These are phyloP conservation scores for Pythium rhizo-oryzae DNA, from an alignment of 352 stramenopile genomes.

Conservation along the genomic window DNA sequence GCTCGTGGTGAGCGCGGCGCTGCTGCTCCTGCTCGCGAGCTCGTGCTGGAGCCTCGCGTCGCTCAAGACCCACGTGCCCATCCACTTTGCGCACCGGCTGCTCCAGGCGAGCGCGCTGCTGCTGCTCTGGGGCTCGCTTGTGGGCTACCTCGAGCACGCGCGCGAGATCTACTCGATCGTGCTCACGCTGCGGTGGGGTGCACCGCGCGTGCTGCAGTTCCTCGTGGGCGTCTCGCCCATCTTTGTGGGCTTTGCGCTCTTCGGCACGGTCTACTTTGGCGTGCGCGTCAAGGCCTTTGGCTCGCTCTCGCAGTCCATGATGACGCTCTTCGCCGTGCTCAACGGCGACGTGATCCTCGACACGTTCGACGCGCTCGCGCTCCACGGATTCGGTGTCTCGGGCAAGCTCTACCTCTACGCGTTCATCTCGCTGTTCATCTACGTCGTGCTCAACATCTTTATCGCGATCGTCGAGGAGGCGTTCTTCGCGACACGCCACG, in stretches of 20 bases:
- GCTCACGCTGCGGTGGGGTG: conserved; percentile 80
- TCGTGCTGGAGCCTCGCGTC: conserved; percentile 75
- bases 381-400: conserved; percentile 62
- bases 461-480: conserved; percentile 92
- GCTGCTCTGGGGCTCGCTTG: conserved; percentile 81
- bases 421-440: conserved; percentile 93
- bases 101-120: conserved; percentile 70
- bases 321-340: conserved; percentile 89
- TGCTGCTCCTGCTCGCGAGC: conserved; percentile 59
- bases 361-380: conserved; percentile 85
- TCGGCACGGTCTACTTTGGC: conserved; percentile 91
- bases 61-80: conserved; percentile 71
- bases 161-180: conserved; percentile 89
- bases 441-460: conserved; percentile 93
- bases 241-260: conserved; percentile 88
- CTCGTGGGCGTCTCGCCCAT: conserved; percentile 88
- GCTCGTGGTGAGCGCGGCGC: conserved; percentile 51
- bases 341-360: conserved; percentile 93
- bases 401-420: conserved; percentile 87
- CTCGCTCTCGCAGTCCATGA: conserved; percentile 61
- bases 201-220: conserved; percentile 89
- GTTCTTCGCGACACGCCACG: conserved; percentile 88
- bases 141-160: conserved; percentile 90
- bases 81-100: conserved; percentile 75
- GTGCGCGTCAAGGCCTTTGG: conserved; percentile 78